Conservation (phyloP, 169 alveolate genomes). For the Plasmodium malariae region DNA sequence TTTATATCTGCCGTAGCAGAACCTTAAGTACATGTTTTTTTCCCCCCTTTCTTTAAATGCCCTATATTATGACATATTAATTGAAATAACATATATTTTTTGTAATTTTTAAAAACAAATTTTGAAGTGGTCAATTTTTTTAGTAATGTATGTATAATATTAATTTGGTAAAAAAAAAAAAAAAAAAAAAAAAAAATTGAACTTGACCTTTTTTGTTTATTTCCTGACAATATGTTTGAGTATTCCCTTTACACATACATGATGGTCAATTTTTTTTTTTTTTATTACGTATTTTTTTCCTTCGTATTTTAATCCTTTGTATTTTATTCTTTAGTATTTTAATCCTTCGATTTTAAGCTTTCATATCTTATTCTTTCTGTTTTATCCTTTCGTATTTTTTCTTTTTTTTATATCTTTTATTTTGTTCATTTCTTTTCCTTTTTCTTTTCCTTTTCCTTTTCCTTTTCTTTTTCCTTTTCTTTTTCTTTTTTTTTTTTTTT, state of each 20-base stretch:
- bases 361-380: not conserved
- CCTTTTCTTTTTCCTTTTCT: too few relatives aligned
- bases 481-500: too few relatives aligned
- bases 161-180: not conserved
- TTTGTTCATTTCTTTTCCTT: not conserved
- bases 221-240: constrained; percentile 9
- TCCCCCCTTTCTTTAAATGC: too few relatives aligned
- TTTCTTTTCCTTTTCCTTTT: too few relatives aligned
- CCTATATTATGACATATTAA: too few relatives aligned
- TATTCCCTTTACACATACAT: not conserved
- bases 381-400: not conserved
- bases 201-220: not conserved
- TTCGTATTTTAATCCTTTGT: too few relatives aligned
- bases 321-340: too few relatives aligned
- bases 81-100: too few relatives aligned
- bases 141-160: not conserved
- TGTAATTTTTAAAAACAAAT: not conserved
- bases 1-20: too few relatives aligned
- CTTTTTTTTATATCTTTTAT: not conserved
- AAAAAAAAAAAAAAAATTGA: constrained; percentile 17
- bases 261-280: not conserved
- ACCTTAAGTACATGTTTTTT: too few relatives aligned
- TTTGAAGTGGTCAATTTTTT: not conserved
- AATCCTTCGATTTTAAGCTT: too few relatives aligned
- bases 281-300: not conserved